phyloP scores from a whole-genome alignment of 768 basidiomycete genomes.

The Kwoniella pini region DNA sequence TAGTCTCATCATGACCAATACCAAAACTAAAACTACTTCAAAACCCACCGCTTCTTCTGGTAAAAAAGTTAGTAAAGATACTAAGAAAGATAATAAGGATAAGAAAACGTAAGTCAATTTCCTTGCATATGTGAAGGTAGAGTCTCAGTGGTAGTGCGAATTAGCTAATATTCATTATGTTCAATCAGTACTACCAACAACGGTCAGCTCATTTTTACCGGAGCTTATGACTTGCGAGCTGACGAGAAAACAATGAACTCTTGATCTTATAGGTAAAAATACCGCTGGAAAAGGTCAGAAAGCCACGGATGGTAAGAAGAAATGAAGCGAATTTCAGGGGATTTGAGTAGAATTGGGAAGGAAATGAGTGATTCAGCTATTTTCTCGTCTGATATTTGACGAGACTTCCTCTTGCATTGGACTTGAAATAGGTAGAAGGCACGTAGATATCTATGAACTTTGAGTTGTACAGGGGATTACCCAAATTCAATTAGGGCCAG shows the following conservation, averaged over 20 bases:
- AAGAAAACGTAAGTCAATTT: background rate
- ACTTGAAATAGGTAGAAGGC: no score
- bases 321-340: no score
- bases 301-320: background rate
- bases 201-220: background rate
- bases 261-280: background rate
- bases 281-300: conserved; percentile 1
- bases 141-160: no score
- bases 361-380: no score
- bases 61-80: background rate
- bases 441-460: no score
- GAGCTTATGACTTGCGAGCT: background rate
- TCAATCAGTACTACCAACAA: background rate
- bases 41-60: background rate
- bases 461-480: no score
- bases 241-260: background rate
- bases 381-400: no score
- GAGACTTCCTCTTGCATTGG: no score
- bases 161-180: background rate
- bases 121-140: no score
- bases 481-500: no score
- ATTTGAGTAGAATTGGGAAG: no score
- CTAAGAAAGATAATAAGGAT: background rate
- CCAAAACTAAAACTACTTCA: background rate
- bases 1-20: background rate